A percentile compares a stretch with the other conserved stretches of the same genome.
Conservation (phyloP, 352 stramenopile species). For the Globisporangium iwayamae region DNA sequence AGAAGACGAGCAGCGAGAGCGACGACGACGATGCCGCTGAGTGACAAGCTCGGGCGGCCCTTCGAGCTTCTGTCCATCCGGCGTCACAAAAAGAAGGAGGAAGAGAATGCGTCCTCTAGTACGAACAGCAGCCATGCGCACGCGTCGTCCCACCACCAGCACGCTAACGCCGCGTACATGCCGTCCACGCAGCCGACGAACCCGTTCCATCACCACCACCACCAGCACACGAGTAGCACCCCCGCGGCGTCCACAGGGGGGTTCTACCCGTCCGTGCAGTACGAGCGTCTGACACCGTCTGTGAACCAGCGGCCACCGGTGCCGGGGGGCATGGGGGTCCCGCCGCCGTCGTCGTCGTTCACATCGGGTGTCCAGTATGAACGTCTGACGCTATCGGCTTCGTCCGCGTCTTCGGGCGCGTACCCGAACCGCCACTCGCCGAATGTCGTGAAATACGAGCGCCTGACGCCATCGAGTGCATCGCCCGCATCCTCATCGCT, state of each 20-base stretch:
- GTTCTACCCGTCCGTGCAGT: conserved; percentile 26
- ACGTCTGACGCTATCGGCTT: conserved; percentile 3
- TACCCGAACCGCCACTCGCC: conserved; percentile 14
- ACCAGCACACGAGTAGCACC: conserved; percentile 12
- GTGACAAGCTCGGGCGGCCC: conserved; percentile 47
- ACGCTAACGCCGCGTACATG: conserved; percentile 11
- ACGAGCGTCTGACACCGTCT: conserved; percentile 20
- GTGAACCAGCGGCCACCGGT: conserved; percentile 17
- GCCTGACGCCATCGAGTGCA: conserved; percentile 28
- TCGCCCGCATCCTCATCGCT: conserved; percentile 17
- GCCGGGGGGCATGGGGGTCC: background rate
- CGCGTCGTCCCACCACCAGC: conserved; percentile 6
- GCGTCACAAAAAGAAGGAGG: conserved; percentile 55
- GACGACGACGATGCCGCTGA: conserved; percentile 32
- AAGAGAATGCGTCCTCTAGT: conserved; percentile 11
- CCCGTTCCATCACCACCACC: conserved; percentile 17
- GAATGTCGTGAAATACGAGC: conserved; percentile 43
- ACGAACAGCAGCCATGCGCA: background rate
- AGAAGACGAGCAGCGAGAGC: background rate
- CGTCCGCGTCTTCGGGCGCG: background rate
- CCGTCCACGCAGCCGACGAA: conserved; percentile 6
- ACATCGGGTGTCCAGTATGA: conserved; percentile 11
- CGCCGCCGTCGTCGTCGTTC: background rate
- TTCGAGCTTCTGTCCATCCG: conserved; percentile 69
- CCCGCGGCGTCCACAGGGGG: conserved; percentile 11